phyloP scores from a whole-genome alignment of 2,329 filamentous ascomycete genomes.

The Aspergillus sp. region DNA sequence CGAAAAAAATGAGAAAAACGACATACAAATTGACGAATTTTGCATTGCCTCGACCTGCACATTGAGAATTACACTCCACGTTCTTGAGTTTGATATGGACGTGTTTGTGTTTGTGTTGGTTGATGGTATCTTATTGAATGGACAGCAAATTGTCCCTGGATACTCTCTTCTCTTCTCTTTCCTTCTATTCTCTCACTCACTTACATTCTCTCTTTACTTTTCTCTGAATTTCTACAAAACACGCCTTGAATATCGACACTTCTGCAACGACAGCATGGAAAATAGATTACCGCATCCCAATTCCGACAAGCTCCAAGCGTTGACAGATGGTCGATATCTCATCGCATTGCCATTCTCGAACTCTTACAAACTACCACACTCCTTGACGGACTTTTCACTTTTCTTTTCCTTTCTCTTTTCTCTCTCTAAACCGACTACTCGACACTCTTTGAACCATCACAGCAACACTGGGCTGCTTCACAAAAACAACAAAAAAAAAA shows the following conservation, averaged over 20 bases:
- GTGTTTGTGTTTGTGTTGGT: conserved; percentile 7
- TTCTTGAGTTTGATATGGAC: conserved; percentile 11
- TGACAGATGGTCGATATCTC: neutral
- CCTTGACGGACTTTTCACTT: neutral
- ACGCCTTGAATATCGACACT: neutral
- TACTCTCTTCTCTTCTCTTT: neutral
- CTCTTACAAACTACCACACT: neutral
- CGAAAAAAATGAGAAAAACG: conserved; percentile 13
- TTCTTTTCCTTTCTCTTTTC: neutral
- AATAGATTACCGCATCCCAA: too few species aligned
- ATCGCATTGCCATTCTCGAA: neutral
- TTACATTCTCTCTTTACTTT: neutral
- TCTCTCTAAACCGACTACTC: too few species aligned
- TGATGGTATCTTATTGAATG: neutral
- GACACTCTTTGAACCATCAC: too few species aligned
- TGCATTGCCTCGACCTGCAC: neutral
- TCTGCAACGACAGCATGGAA: too few species aligned
- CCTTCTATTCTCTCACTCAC: neutral
- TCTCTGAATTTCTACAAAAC: neutral
- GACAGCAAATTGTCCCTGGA: neutral
- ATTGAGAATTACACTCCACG: too few species aligned
- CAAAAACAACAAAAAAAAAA: too few species aligned
- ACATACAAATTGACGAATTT: neutral
- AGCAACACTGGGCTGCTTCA: too few species aligned
- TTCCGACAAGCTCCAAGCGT: too few species aligned